Base-by-base conservation (phyloP, 305 asterid genomes). In the Plantago coronopus region DNA sequence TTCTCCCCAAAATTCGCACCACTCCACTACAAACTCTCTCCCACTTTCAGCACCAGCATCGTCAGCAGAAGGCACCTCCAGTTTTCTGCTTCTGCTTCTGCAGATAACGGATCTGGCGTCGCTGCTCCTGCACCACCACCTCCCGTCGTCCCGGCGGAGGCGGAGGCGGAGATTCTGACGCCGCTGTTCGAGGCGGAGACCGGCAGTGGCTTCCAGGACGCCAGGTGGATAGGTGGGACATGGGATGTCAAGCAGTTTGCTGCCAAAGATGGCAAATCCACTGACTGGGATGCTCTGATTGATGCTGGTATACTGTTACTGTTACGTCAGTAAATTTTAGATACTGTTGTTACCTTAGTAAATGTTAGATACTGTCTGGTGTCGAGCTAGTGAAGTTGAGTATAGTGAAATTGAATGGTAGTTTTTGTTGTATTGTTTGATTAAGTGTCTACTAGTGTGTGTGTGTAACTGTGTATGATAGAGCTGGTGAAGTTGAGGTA, bases 241-340 rank as follows among this genome's bases (percentile, higher is more conserved):
- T 91, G 96, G 96, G 95, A 91, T 65, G 75, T 91, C 81, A 74
- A 68, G 66, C 77, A 81, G 81, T 88, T 91, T 54, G 76, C 64
- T 54, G 75, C 62, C 62, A 83, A 79, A 63, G 81, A 77, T 50
- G 94, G 98, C 14, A 71, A 66, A 66, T 34, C 40, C 40, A 80
- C 89, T 53, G 59, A 83, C 51, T 91, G 98, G 98, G 95, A 91
- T 82, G 88, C 89, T 68, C 86, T 91, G 58, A 91, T 91, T 79
- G 98, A 91, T 78, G 95, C 98, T 63, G 98, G 96, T 88, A 12
- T n/a, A n/a, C n/a, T n/a, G n/a, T n/a, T n/a, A n/a, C n/a, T n/a
- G n/a, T n/a, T n/a, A n/a, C n/a, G 5, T 27, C 5, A 27, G 4
- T 5, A 27, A 27, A 27, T 2, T 2, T 1, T 37, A 66, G 22